phyloP scores from a whole-genome alignment of 768 basidiomycete genomes.

The Boletus coccyginus region DNA sequence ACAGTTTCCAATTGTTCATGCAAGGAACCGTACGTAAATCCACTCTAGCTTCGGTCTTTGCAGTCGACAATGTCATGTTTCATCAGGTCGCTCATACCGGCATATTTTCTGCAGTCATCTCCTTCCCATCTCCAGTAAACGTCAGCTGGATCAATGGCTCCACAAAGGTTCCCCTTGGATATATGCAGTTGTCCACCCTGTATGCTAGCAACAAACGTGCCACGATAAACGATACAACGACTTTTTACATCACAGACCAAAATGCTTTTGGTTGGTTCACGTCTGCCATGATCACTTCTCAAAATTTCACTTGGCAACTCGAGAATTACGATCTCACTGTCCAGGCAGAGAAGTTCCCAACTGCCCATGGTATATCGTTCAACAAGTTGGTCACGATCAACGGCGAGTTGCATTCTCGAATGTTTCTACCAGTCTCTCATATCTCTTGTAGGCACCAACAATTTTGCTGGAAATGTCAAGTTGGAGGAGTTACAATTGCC shows the following conservation, averaged over 20 bases:
- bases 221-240: constrained; percentile 55
- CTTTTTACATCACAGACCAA: constrained; percentile 55
- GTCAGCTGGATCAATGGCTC: constrained; percentile 57
- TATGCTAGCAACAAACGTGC: constrained; percentile 55
- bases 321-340: constrained; percentile 55
- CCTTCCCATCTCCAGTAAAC: constrained; percentile 54
- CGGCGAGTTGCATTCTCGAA: constrained; percentile 34
- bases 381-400: constrained; percentile 57
- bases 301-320: constrained; percentile 68
- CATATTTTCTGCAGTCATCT: constrained; percentile 58
- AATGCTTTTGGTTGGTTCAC: constrained; percentile 62
- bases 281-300: constrained; percentile 58
- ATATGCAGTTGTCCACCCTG: constrained; percentile 47
- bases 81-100: constrained; percentile 63
- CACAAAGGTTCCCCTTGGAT: constrained; percentile 51
- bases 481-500: constrained; percentile 63
- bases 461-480: constrained; percentile 53
- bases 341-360: constrained; percentile 65
- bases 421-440: background rate
- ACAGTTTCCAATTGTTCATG: constrained; percentile 51
- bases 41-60: background rate
- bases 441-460: constrained; percentile 48
- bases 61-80: background rate
- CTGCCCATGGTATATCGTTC: constrained; percentile 63
- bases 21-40: constrained; percentile 47